Base-by-base conservation (phyloP, 2,329 filamentous ascomycete species). In the Fusarium coicis region DNA sequence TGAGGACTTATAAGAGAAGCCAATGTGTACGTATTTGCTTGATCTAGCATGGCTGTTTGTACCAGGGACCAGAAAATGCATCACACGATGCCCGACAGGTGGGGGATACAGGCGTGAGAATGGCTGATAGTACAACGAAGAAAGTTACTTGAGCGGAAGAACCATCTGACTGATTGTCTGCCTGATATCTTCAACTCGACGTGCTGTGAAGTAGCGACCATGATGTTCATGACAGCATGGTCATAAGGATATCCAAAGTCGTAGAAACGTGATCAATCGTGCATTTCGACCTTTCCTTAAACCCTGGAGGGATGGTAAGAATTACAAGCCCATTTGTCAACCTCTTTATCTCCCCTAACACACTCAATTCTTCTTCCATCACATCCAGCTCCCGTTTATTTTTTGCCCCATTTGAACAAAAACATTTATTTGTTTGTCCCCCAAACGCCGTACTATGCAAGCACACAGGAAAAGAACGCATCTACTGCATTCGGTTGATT, bases 361-460 rank as follows among this genome's bases (percentile, higher is more conserved):
- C 66, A 63, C 66, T 57, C 23, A 50, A 39, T 54, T 54, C 63
- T 52, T 49, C 16, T 71, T 64, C 57, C 66, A 61, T 72, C 62
- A 39, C 63, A 28, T 58, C 68, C 67, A 58, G 58, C 69, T 72
- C 64, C 66, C 62, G 44, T 74, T 73, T 74, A 63, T 75, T 79
- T 78, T 78, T 77, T 70, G 69, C 68, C 76, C 70, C 76, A 72
- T 68, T 78, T 72, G 72, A 76, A 79, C 75, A 78, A 78, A 73
- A 73, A 79, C 74, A 76, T 79, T 76, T 76, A 63, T 75, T 75
- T 76, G 77, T 78, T 70, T 69, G 66, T 70, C 58, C 66, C 76
- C 80, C 79, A 74, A 81, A 83, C 82, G 82, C 82, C 82, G 79
- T 80, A 84, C 81, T 77, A 83, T 83, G 82, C 81, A 83, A 84